Evolutionary conservation across 163 green algal genomes (phyloP), one percentile per base, ranked within the genome.

Genomic region (Chlorella variabilis): DNA sequence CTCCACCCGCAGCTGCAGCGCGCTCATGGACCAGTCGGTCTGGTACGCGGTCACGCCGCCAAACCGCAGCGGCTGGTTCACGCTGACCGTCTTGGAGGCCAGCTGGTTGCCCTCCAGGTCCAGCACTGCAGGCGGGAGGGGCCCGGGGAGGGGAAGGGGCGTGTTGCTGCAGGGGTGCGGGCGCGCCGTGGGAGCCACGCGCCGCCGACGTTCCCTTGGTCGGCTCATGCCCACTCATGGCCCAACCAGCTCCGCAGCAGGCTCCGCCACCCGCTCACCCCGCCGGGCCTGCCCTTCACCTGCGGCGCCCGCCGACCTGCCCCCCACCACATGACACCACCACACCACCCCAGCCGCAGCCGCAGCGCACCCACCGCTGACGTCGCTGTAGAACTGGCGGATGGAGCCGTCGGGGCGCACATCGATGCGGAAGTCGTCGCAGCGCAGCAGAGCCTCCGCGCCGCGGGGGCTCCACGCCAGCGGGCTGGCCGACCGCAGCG

Each of bases 1-100:
- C 31, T 42, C 51, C 25, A 93, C 88, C 31, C 81, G 80, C 48
- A 98, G 29, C 15, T 85, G 91, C 33, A 98, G 75, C 3, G 91
- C 92, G 33, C 94, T 87, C 39, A 99, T 93, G 18, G 87, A 91
- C 95, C 95, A 99, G 90, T 99, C 94, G 11, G 94, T 98, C 91
- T 98, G 93, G 80, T 98, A 98, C 36, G 97, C 94, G 6, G 96
- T 99, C 54, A 99, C 83, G 17, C 96, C 97, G 62, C 86, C 66
- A 74, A 89, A 97, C 0, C 96, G 88, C 77, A 99, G 93, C 17
- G 97, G 97, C 68, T 97, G 86, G 85, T 99, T 99, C 6, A 99
- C 97, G 29, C 83, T 95, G 78, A 99, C 98, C 17, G 81, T 92
- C 88, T 98, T 97, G 49, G 79, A 80, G 48, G 86, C 45, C 39